These are phyloP conservation scores for Acacia concinna DNA, from an alignment of 331 rosid species.

Conservation along the genomic window DNA sequence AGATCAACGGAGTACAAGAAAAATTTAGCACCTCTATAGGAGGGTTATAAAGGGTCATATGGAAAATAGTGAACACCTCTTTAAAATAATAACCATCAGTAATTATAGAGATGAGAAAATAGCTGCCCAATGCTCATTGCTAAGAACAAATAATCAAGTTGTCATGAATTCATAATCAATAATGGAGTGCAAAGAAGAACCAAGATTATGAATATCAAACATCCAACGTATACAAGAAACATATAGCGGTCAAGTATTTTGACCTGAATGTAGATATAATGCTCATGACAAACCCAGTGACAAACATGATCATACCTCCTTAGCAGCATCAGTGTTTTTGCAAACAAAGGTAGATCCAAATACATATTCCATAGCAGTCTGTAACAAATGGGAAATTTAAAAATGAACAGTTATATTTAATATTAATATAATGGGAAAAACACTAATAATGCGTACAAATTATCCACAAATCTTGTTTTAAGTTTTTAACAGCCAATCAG, in stretches of 20 bases:
- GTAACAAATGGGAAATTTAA: conserved; percentile 34
- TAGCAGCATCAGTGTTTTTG: conserved; percentile 81
- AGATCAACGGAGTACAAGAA: conserved; percentile 29
- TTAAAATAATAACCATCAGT: not conserved
- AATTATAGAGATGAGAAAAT: not conserved
- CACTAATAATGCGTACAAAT: not conserved
- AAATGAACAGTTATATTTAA: not conserved
- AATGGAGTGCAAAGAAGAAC: conserved; percentile 18
- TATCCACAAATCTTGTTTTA: conserved; percentile 3
- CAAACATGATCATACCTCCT: conserved; percentile 61
- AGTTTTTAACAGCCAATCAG: not conserved
- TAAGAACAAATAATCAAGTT: conserved; percentile 1
- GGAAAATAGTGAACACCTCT: not conserved
- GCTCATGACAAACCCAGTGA: conserved; percentile 13
- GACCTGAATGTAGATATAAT: conserved; percentile 16
- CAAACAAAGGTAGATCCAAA: conserved; percentile 97
- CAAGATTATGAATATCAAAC: not conserved
- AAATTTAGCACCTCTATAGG: conserved; percentile 24
- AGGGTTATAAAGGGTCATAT: not conserved
- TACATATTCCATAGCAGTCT: conserved; percentile 91
- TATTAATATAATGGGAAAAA: conserved; percentile 13
- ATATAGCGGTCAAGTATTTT: conserved; percentile 16
- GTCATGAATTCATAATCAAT: conserved; percentile 9
- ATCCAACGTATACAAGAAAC: conserved; percentile 1
- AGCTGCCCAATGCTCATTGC: not conserved